Evolutionary conservation across 164 flowering plant species (phyloP).

Genomic region (Berberis thunbergii): DNA sequence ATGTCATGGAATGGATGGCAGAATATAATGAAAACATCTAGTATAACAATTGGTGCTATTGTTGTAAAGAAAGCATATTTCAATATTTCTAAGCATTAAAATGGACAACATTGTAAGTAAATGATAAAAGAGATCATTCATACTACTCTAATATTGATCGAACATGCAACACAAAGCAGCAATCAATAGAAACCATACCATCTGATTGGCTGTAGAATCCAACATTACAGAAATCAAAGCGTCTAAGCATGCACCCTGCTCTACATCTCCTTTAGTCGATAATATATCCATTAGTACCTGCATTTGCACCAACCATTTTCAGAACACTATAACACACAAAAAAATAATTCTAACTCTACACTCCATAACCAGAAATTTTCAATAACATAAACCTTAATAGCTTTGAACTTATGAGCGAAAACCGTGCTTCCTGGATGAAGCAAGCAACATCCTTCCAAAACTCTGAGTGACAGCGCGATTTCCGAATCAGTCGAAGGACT

Average conservation of each 20-base stretch:
- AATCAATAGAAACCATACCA: constrained; percentile 33
- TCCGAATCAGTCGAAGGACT: constrained; percentile 87
- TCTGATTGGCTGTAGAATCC: constrained; percentile 83
- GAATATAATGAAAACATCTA: no score
- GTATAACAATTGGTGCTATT: no score
- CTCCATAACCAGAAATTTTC: not conserved
- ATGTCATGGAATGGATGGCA: no score
- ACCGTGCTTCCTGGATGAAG: constrained; percentile 57
- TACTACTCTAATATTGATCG: not conserved
- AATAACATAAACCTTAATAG: constrained; percentile 41
- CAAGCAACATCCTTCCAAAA: constrained; percentile 92
- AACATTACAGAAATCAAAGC: constrained; percentile 80
- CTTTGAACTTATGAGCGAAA: constrained; percentile 63
- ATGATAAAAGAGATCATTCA: not conserved
- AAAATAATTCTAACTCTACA: not conserved
- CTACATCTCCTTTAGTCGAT: constrained; percentile 62
- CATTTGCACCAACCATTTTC: constrained; percentile 7
- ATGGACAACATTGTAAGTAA: not conserved
- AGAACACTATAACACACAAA: not conserved
- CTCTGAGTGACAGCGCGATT: constrained; percentile 87
- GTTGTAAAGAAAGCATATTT: no score
- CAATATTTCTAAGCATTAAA: no score
- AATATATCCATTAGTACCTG: constrained; percentile 77
- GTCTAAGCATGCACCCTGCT: constrained; percentile 85
- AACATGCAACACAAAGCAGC: not conserved